phyloP scores from a whole-genome alignment of 164 flowering plant genomes.

The Umbilicus rupestris region DNA sequence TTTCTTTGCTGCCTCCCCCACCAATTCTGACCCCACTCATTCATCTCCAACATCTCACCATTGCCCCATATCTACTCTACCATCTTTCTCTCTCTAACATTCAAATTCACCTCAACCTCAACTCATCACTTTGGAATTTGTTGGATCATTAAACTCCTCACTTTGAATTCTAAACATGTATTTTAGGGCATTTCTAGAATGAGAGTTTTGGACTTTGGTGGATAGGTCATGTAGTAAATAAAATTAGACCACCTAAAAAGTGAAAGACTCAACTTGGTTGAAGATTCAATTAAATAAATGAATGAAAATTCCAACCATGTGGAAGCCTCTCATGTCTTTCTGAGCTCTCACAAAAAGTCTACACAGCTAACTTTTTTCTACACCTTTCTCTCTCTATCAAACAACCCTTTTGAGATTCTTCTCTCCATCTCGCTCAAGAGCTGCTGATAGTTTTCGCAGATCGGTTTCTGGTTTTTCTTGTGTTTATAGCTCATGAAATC shows the following conservation, averaged over 20 bases:
- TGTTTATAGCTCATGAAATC: too few species aligned
- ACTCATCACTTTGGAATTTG: too few species aligned
- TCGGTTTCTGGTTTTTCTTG: not conserved
- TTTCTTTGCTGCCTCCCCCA: constrained; percentile 4
- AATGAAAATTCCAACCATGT: not conserved
- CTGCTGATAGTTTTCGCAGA: not conserved
- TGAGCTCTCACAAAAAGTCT: not conserved
- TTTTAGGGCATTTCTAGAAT: too few species aligned
- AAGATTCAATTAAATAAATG: not conserved
- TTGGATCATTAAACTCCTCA: too few species aligned
- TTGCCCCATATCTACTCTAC: constrained; percentile 7
- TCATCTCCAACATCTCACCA: not conserved
- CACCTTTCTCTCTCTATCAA: constrained; percentile 4
- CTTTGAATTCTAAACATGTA: too few species aligned
- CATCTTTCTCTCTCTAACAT: not conserved
- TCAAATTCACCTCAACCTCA: too few species aligned
- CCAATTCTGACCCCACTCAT: not conserved
- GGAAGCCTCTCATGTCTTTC: not conserved
- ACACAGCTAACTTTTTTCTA: not conserved
- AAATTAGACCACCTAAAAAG: constrained; percentile 1
- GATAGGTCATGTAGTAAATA: not conserved
- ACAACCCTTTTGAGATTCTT: not conserved
- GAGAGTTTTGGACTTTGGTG: too few species aligned
- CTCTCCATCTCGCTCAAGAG: not conserved
- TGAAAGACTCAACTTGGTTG: not conserved